Conservation (phyloP, 257 asterid genomes). For the Nemophila menziesii region DNA sequence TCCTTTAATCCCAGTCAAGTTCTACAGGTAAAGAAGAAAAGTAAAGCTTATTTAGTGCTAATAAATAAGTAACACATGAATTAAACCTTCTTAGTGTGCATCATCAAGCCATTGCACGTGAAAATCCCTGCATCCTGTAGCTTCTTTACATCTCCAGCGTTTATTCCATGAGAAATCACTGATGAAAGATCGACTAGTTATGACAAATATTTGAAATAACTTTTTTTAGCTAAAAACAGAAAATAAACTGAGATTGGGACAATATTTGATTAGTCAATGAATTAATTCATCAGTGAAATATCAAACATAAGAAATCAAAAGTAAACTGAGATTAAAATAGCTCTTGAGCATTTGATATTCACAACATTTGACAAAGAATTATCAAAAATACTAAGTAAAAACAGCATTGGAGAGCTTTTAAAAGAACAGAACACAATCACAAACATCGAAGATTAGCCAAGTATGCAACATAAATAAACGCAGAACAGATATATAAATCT, state of each 20-base stretch:
- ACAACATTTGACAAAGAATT: not conserved
- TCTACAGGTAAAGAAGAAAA: conserved; percentile 26
- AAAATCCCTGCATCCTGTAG: conserved; percentile 96
- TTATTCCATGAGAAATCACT: conserved; percentile 94
- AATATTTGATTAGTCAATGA: not conserved
- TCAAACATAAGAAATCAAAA: no score
- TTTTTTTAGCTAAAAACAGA: not conserved
- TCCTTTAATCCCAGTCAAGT: conserved; percentile 92
- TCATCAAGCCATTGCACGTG: conserved; percentile 94
- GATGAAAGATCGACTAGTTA: conserved; percentile 10
- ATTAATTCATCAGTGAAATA: not conserved
- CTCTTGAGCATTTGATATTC: no score
- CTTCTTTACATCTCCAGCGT: conserved; percentile 98
- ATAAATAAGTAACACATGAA: not conserved
- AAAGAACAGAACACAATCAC: no score
- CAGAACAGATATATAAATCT: no score
- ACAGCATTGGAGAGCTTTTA: not conserved
- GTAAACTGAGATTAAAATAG: not conserved
- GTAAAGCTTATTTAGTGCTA: conserved; percentile 4
- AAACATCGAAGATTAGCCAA: no score
- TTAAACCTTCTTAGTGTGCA: conserved; percentile 92
- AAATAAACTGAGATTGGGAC: not conserved
- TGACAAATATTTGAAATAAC: not conserved
- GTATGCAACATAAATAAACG: not conserved
- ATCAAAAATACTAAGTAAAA: no score